Evolutionary conservation across 2,329 filamentous ascomycete genomes (phyloP), one percentile per base, ranked within the genome.

Genomic region (Coniella vitis): DNA sequence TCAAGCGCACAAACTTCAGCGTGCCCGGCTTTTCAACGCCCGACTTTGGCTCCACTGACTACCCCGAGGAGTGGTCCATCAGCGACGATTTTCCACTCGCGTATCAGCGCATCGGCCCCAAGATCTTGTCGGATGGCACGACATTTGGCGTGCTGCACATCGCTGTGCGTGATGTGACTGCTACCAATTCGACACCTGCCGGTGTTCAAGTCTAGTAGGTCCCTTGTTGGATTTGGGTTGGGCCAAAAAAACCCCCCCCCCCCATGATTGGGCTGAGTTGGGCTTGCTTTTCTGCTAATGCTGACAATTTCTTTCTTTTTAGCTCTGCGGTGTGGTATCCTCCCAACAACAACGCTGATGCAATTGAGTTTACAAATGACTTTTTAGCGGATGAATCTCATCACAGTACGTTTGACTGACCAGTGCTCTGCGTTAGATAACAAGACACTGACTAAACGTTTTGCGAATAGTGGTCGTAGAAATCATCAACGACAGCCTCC

Each of bases 21-120:
- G 68, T 60, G 54, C 63, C 41, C 41, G 41, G 66, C 50, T 61
- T 68, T 34, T 61, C 61, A 20, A 60, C 69, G n/a, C 64, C 64
- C 7, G 60, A 61, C 54, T 58, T 60, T 41, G 55, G 60, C 22
- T 51, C 57, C 2, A 57, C 60, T 2, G 54, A 59, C 46, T 58
- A 44, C 29, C 41, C 41, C 17, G 29, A 32, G 42, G 42, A 17
- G 42, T 45, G 55, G 17, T 45, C 53, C 12, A 62, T 59, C 42
- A 58, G 67, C 44, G 58, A 61, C 1, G 62, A 68, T 38, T 55
- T 70, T 3, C 54, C 62, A 14, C 42, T 59, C 17, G 53, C 52
- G 12, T 40, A 61, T 39, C 59, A 62, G 53, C 52, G 58, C 32
- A 57, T 59, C 13, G 57, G 57, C 13, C 52, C 56, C 51, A 59